A percentile compares a stretch with the other conserved stretches of the same genome.
phyloP scores from a whole-genome alignment of 768 basidiomycete species.

The Russula sp. region DNA sequence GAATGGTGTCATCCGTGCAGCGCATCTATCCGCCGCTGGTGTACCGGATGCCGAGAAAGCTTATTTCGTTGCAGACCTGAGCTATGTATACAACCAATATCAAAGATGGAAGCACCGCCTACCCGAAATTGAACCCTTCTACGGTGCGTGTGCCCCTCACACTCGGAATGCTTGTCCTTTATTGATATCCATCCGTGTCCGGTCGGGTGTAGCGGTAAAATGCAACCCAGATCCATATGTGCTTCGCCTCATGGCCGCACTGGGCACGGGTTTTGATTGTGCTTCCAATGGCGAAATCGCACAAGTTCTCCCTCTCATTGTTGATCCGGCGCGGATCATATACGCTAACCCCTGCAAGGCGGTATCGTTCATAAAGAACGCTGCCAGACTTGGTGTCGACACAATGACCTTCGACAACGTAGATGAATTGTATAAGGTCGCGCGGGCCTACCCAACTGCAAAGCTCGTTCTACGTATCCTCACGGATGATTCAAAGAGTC shows the following conservation, averaged over 20 bases:
- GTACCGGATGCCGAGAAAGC: conserved; percentile 81
- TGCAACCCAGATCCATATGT: conserved; percentile 98
- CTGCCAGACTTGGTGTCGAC: conserved; percentile 71
- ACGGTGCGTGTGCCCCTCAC: conserved; percentile 51
- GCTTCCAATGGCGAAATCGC: conserved; percentile 92
- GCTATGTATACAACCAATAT: conserved; percentile 79
- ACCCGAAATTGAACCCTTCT: conserved; percentile 87
- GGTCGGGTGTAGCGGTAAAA: conserved; percentile 65
- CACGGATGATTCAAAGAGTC: conserved; percentile 93
- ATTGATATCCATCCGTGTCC: conserved; percentile 50
- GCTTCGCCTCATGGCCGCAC: conserved; percentile 77
- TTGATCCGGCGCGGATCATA: conserved; percentile 78
- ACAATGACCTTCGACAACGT: conserved; percentile 98
- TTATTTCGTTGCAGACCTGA: conserved; percentile 94
- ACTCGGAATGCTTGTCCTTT: conserved; percentile 29
- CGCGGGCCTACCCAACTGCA: conserved; percentile 69
- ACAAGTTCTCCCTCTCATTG: conserved; percentile 63
- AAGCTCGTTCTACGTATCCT: conserved; percentile 90
- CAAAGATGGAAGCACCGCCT: conserved; percentile 72
- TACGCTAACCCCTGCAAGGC: conserved; percentile 99
- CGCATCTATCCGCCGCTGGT: conserved; percentile 41
- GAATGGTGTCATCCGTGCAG: conserved; percentile 65
- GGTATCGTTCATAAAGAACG: conserved; percentile 81
- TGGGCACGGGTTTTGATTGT: conserved; percentile 95
- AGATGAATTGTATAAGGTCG: conserved; percentile 93